Conservation (phyloP, 495 filamentous ascomycete genomes). For the Sporormia fimetaria region DNA sequence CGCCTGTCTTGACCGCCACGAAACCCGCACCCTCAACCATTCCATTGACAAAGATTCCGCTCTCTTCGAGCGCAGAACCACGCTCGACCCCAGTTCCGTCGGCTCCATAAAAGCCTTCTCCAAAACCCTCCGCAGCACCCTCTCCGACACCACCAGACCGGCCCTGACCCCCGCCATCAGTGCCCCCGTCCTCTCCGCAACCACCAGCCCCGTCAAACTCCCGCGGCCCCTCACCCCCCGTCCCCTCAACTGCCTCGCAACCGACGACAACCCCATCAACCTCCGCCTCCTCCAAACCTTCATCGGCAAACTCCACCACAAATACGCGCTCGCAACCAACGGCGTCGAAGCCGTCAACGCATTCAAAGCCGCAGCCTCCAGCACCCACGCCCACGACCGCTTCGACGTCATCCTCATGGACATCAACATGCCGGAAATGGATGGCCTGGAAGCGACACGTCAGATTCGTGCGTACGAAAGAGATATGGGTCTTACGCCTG, state of each 20-base stretch:
- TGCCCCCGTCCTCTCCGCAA: constrained; percentile 3
- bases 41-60: background rate
- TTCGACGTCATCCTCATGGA: constrained; percentile 51
- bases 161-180: constrained; percentile 2
- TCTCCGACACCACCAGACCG: background rate
- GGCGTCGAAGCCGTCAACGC: constrained; percentile 48
- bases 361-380: constrained; percentile 33
- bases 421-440: constrained; percentile 53
- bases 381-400: constrained; percentile 19
- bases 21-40: background rate
- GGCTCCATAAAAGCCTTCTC: too few relatives aligned
- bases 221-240: background rate
- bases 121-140: background rate
- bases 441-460: constrained; percentile 25
- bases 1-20: constrained; percentile 15
- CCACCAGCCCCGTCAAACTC: background rate
- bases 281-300: constrained; percentile 45
- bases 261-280: constrained; percentile 70
- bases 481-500: constrained; percentile 26
- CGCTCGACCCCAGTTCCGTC: too few relatives aligned
- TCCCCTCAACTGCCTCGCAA: constrained; percentile 43
- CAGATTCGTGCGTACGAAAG: constrained; percentile 43
- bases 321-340: constrained; percentile 44
- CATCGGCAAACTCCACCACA: constrained; percentile 44
- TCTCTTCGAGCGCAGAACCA: background rate